Evolutionary conservation across 2,329 filamentous ascomycete species (phyloP).

Genomic region (Nemania abortiva): DNA sequence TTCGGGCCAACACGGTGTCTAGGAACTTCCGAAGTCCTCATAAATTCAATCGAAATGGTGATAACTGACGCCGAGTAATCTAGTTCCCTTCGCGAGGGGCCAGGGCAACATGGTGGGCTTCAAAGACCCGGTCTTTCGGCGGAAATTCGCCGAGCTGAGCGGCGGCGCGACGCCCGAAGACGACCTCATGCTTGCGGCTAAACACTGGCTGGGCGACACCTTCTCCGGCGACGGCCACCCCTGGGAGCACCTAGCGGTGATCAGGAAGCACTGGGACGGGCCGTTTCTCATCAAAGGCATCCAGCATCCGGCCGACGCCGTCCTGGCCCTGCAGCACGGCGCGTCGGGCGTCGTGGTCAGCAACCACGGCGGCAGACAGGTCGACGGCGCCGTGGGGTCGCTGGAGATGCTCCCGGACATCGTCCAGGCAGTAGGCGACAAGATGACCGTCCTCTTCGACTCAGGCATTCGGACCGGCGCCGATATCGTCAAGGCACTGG

Average conservation of each 20-base stretch:
- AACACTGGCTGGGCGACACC: constrained; percentile 46
- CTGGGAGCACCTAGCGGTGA: constrained; percentile 46
- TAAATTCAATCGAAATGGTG: too few species aligned
- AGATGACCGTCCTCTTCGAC: constrained; percentile 72
- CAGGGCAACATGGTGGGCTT: constrained; percentile 73
- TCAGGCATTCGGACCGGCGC: constrained; percentile 69
- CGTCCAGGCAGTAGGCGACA: constrained; percentile 70
- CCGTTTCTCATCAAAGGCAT: constrained; percentile 53
- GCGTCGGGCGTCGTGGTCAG: constrained; percentile 62
- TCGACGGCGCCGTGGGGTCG: constrained; percentile 66
- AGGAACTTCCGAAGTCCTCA: too few species aligned
- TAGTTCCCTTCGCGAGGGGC: constrained; percentile 70
- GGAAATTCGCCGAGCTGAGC: constrained; percentile 64
- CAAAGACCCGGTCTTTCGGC: constrained; percentile 73
- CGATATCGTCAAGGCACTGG: constrained; percentile 69
- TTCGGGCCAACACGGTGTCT: too few species aligned
- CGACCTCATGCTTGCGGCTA: constrained; percentile 54
- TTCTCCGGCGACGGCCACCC: constrained; percentile 47
- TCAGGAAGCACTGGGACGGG: constrained; percentile 47
- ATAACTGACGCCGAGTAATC: too few species aligned
- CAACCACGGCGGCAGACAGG: constrained; percentile 69
- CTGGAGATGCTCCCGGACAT: constrained; percentile 71
- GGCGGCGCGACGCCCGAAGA: constrained; percentile 62
- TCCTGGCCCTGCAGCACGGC: constrained; percentile 38
- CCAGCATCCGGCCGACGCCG: constrained; percentile 50